A percentile compares a stretch with the other conserved stretches of the same genome.
These are phyloP conservation scores for Pezicula neosporulosa DNA, from an alignment of 2,329 filamentous ascomycete species.

Conservation along the genomic window DNA sequence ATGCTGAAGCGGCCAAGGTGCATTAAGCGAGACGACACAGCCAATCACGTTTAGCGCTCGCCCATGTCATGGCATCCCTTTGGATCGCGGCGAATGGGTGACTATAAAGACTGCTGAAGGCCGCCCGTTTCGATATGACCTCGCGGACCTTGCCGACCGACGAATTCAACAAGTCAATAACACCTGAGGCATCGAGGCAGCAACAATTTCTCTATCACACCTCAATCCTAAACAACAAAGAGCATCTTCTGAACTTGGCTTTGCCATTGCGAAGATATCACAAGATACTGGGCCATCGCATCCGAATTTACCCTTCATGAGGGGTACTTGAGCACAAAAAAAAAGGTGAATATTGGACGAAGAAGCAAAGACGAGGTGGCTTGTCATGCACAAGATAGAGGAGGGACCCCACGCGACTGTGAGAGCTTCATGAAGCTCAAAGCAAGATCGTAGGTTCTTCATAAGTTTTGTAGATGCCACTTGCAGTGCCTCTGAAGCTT, in stretches of 20 bases:
- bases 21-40: background rate
- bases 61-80: background rate
- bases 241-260: background rate
- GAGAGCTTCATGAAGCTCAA: conserved; percentile 25
- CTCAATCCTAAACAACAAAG: background rate
- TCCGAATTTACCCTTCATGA: too few species aligned
- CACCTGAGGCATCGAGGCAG: background rate
- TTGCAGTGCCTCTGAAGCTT: conserved; percentile 16
- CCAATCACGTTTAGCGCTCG: background rate
- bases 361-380: conserved; percentile 4
- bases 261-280: too few species aligned
- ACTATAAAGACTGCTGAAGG: too few species aligned
- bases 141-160: background rate
- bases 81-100: too few species aligned
- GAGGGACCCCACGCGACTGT: conserved; percentile 27
- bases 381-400: conserved; percentile 21
- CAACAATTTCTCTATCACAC: background rate
- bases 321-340: too few species aligned
- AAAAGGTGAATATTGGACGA: conserved; percentile 21
- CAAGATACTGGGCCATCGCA: too few species aligned
- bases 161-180: background rate
- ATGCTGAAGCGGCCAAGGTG: background rate
- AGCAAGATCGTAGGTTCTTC: conserved; percentile 29
- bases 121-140: too few species aligned
- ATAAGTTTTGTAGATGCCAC: conserved; percentile 24